Base-by-base conservation (phyloP, 2,329 filamentous ascomycete species). In the Capronia coronata region DNA sequence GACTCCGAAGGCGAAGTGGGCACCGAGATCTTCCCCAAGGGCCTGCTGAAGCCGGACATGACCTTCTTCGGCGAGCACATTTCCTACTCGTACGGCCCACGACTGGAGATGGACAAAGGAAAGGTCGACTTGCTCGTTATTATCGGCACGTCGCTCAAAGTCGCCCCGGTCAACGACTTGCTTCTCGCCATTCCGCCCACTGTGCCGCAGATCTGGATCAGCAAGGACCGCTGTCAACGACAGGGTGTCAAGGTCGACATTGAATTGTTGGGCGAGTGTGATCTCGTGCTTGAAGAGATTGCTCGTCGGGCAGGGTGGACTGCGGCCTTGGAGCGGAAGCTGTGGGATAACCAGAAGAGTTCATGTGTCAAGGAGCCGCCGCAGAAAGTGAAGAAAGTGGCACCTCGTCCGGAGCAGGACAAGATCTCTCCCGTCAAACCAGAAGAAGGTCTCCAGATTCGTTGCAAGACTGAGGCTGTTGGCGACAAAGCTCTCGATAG, bases 21-120 rank as follows among this genome's bases (percentile, higher is more conserved):
- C 73, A 74, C 27, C 69, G 32, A 80, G 82, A 1, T 74, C 77
- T 41, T 78, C 82, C 2, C 88, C 87, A 88, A 95, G 80, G 71
- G 72, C 13, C 67, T 68, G 27, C 64, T 67, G 60, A 67, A 78
- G 75, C 93, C 93, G 7, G 91, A 97, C 70, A 97, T 98, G 64
- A 97, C 88, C 40, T 97, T 98, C 73, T 97, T 97, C 63, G 91
- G 91, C 59, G 93, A 98, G 70, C 77, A 83, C 43, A 82, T 98
- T 1, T 90, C 91, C 0, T 82, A 87, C 60, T 79, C 81, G 59
- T 98, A 98, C 68, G 86, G 85, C 49, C 75, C 80, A 43, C 84
- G 90, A 6, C 81, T 86, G n/a, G 77, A 87, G 52, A 78, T 87
- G 60, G 93, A 98, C 67, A 81, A 82, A 51, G 80, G 87, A 56